These are phyloP conservation scores for Fraxinus americana DNA, from an alignment of 257 asterid genomes.

Conservation along the genomic window DNA sequence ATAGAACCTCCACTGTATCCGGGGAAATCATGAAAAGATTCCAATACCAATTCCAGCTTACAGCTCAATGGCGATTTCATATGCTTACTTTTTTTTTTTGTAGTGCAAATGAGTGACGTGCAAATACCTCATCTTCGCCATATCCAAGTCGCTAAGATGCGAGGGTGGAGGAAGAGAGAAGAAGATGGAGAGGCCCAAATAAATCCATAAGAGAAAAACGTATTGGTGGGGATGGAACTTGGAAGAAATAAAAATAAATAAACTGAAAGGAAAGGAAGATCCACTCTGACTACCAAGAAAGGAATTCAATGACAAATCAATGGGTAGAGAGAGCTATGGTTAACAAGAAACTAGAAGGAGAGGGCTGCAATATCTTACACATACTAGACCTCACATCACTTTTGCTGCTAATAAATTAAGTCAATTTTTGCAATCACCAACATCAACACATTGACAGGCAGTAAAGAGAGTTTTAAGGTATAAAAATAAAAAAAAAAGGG, in stretches of 20 bases:
- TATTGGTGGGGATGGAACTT: background rate
- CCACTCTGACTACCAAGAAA: background rate
- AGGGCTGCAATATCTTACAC: background rate
- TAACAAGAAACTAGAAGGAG: background rate
- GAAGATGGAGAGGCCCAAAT: background rate
- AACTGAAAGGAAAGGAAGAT: background rate
- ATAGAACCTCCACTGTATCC: conserved; percentile 24
- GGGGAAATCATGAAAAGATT: conserved; percentile 25
- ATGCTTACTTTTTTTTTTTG: background rate
- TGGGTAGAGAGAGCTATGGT: background rate
- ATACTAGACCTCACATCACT: no score
- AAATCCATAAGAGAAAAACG: background rate
- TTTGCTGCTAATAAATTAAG: no score
- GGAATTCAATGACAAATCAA: background rate
- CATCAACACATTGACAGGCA: no score
- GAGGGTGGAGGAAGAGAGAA: background rate
- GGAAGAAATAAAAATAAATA: background rate
- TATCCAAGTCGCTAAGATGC: background rate
- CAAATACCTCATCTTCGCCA: background rate
- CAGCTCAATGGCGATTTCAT: background rate
- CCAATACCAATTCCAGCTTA: background rate
- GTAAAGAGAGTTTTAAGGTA: no score
- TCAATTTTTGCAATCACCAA: no score
- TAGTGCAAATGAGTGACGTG: background rate
- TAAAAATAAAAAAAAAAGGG: no score